Conservation (phyloP, 2,329 filamentous ascomycete genomes). For the Epichloe typhina region DNA sequence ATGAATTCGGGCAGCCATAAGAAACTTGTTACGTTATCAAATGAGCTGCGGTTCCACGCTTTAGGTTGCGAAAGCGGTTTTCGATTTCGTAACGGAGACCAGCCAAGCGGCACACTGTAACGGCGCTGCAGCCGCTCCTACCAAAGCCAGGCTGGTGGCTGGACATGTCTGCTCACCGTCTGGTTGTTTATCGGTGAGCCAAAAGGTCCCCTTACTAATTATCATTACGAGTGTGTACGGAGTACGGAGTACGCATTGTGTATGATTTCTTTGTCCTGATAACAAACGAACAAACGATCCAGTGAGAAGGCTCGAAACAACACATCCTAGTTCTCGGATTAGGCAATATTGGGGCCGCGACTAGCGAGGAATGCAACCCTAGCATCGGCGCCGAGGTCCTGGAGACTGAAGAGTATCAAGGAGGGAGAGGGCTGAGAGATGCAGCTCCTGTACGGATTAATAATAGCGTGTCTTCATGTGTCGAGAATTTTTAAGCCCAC, state of each 20-base stretch:
- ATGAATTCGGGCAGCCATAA: no score
- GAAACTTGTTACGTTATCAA: constrained; percentile 33
- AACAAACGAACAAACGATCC: background rate
- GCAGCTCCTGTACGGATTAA: no score
- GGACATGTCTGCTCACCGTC: background rate
- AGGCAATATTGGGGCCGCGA: no score
- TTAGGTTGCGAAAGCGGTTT: constrained; percentile 17
- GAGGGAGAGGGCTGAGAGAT: no score
- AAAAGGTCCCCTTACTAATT: no score
- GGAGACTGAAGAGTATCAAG: no score
- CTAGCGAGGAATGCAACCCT: no score
- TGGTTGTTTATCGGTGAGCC: background rate
- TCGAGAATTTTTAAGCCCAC: no score
- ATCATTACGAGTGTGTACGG: background rate
- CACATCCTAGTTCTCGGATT: constrained; percentile 1
- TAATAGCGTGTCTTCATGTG: no score
- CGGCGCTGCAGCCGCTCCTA: constrained; percentile 2
- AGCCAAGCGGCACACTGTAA: background rate
- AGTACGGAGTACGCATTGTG: constrained; percentile 1
- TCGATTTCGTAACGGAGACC: constrained; percentile 33
- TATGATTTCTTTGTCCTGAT: constrained; percentile 26
- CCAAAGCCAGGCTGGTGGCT: background rate
- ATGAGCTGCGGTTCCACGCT: constrained; percentile 19
- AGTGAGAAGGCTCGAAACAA: constrained; percentile 3
- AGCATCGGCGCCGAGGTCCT: no score